Evolutionary conservation across 2,329 filamentous ascomycete genomes (phyloP).

Genomic region (Fusarium nanum): DNA sequence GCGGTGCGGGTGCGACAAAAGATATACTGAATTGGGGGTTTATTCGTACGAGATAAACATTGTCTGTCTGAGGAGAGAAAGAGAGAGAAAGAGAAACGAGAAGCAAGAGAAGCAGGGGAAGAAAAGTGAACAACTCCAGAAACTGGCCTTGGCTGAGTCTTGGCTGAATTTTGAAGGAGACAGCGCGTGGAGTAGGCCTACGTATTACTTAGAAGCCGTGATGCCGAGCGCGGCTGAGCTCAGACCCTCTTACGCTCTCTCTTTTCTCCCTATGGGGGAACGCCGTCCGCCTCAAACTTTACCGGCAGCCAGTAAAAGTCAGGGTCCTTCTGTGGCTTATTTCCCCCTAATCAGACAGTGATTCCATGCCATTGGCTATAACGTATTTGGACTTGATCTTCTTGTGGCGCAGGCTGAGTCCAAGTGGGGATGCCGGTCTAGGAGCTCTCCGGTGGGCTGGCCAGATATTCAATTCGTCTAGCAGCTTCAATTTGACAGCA

Average conservation of each 20-base stretch:
- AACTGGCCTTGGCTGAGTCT: slow-evolving; percentile 35
- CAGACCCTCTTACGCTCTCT: slow-evolving; percentile 35
- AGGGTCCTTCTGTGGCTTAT: slow-evolving; percentile 45
- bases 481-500: slow-evolving; percentile 24
- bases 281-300: slow-evolving; percentile 20
- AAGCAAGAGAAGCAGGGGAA: slow-evolving; percentile 13
- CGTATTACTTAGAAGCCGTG: slow-evolving; percentile 46
- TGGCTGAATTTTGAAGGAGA: slow-evolving; percentile 43
- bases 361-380: slow-evolving; percentile 10
- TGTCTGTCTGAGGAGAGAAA: slow-evolving; percentile 31
- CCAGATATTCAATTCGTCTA: slow-evolving; percentile 32
- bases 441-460: slow-evolving; percentile 35
- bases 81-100: slow-evolving; percentile 9
- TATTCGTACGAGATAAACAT: slow-evolving; percentile 39
- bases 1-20: neutral
- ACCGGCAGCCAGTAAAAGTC: slow-evolving; percentile 20
- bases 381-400: slow-evolving; percentile 1
- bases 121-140: slow-evolving; percentile 10
- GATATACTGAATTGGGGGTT: slow-evolving; percentile 9
- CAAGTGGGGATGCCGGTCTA: slow-evolving; percentile 23
- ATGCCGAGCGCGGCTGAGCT: slow-evolving; percentile 48
- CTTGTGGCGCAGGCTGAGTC: slow-evolving; percentile 23
- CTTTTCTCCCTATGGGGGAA: slow-evolving; percentile 34
- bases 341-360: slow-evolving; percentile 25
- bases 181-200: slow-evolving; percentile 45